Percentiles rank a stretch among this genome's conserved stretches.
Evolutionary conservation across 345 rosid species (phyloP).

Genomic region (Acer campestre): DNA sequence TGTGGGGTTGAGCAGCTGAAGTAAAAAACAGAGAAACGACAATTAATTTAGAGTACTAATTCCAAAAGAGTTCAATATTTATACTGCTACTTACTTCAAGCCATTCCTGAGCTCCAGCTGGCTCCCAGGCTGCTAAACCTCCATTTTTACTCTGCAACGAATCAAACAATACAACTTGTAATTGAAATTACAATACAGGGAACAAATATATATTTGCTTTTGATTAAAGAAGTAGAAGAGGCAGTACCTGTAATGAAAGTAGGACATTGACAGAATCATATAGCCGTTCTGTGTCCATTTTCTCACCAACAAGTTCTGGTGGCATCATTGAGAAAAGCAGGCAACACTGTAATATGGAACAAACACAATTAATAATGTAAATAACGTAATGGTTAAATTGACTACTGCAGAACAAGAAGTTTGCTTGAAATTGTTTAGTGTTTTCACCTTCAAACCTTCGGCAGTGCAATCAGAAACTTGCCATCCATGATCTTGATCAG

Average conservation of each 20-base stretch:
- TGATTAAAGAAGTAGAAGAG: not conserved
- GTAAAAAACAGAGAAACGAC: not conserved
- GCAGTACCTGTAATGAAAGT: conserved; percentile 41
- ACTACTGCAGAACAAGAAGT: not conserved
- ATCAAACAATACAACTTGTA: no score
- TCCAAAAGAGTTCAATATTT: no score
- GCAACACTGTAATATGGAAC: conserved; percentile 32
- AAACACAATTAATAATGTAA: not conserved
- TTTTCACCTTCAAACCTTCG: conserved; percentile 42
- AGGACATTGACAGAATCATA: conserved; percentile 47
- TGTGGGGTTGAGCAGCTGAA: conserved; percentile 47
- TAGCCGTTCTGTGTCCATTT: conserved; percentile 36
- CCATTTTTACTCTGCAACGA: conserved; percentile 66
- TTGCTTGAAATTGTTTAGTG: not conserved
- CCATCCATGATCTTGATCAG: conserved; percentile 61
- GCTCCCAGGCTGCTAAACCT: conserved; percentile 71
- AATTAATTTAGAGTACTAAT: not conserved
- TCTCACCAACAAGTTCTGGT: conserved; percentile 46
- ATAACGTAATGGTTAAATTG: not conserved
- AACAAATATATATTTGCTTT: no score
- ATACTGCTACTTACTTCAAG: conserved; percentile 35
- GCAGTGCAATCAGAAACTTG: conserved; percentile 65
- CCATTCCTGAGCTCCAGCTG: conserved; percentile 55
- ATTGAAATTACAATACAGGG: no score
- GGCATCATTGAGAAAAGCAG: conserved; percentile 52